phyloP scores from a whole-genome alignment of 495 filamentous ascomycete species.

The Friedmanniomyces endolithicus region DNA sequence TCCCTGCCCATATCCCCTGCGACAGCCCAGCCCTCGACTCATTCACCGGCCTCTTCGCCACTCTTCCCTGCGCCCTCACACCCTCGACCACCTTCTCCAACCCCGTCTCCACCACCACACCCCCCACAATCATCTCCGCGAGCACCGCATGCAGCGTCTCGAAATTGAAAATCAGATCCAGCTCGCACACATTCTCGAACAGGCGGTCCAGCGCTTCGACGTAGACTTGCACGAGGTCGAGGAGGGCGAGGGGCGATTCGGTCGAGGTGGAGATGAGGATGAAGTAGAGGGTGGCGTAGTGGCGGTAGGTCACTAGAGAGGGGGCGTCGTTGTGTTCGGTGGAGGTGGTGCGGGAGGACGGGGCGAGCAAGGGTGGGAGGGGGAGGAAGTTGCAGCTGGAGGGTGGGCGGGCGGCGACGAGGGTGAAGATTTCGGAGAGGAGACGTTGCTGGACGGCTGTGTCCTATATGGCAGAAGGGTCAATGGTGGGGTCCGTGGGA shows the following conservation, averaged over 20 bases:
- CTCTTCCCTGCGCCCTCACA: conserved; percentile 63
- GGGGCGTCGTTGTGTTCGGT: conserved; percentile 65
- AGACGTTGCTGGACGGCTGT: conserved; percentile 91
- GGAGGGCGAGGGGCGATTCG: conserved; percentile 85
- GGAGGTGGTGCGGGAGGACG: conserved; percentile 12
- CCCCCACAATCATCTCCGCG: conserved; percentile 90
- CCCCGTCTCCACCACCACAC: conserved; percentile 88
- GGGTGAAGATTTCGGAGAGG: conserved; percentile 94
- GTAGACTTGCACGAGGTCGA: conserved; percentile 95
- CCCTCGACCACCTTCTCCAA: conserved; percentile 76
- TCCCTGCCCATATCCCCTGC: conserved; percentile 36
- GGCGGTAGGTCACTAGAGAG: conserved; percentile 91
- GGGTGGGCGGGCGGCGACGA: conserved; percentile 74
- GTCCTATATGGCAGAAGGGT: conserved; percentile 51
- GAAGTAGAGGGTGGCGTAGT: conserved; percentile 97
- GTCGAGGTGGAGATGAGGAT: conserved; percentile 96
- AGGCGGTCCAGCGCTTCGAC: conserved; percentile 88
- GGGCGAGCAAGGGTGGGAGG: conserved; percentile 54
- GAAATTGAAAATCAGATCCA: conserved; percentile 97
- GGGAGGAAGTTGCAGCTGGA: conserved; percentile 97
- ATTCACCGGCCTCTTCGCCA: conserved; percentile 51
- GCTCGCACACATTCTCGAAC: conserved; percentile 96
- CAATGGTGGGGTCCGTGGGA: not conserved
- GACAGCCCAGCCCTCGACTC: conserved; percentile 27
- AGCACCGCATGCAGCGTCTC: conserved; percentile 88